phyloP scores from a whole-genome alignment of 768 basidiomycete genomes.

The Ephemerocybe angulata region DNA sequence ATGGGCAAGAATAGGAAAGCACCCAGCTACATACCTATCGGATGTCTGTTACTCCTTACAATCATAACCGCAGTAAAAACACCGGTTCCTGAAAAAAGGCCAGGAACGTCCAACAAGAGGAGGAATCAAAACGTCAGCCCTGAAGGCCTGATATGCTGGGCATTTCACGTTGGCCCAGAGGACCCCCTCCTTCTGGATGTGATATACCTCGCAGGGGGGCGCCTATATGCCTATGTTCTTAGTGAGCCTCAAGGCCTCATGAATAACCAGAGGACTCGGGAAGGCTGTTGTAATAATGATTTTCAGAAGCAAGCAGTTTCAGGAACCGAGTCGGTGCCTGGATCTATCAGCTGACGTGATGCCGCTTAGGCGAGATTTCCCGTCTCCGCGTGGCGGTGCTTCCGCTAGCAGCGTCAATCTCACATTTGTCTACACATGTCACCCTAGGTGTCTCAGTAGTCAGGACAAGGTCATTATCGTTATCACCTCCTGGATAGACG shows the following conservation, averaged over 20 bases:
- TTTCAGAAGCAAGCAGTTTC: conserved; percentile 4
- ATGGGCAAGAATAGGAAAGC: background rate
- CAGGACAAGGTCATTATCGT: too few relatives aligned
- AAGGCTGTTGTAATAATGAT: background rate
- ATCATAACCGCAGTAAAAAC: background rate
- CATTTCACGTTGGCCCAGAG: too few relatives aligned
- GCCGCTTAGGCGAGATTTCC: background rate
- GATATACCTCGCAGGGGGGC: background rate
- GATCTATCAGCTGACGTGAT: background rate
- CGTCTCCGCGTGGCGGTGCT: background rate
- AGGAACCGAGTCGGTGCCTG: conserved; percentile 6
- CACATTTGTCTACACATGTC: too few relatives aligned
- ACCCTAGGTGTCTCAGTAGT: too few relatives aligned
- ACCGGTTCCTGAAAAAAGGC: background rate
- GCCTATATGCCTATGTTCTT: background rate
- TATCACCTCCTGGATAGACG: too few relatives aligned
- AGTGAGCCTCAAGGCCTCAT: background rate
- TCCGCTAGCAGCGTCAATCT: background rate
- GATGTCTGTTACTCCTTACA: background rate
- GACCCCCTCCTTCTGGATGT: too few relatives aligned
- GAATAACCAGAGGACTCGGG: too few relatives aligned
- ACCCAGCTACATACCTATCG: background rate
- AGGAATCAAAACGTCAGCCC: background rate
- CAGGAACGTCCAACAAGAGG: background rate
- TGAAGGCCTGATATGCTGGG: too few relatives aligned